Base-by-base conservation (phyloP, 2,329 filamentous ascomycete genomes). In the Trichoderma atrobrunneum region DNA sequence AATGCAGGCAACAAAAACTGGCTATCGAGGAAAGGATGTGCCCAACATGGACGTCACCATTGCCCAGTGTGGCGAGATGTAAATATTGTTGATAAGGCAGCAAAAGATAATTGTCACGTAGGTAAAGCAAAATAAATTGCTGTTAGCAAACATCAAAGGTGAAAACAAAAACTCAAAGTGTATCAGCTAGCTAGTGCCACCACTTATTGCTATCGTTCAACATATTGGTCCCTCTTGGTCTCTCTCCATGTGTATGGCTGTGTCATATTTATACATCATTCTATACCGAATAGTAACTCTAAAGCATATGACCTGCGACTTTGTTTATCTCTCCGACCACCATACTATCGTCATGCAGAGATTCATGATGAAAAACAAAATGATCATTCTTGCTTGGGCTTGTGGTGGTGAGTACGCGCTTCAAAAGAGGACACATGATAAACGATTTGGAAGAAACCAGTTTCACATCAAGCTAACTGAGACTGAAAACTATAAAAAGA, bases 11-110 rank as follows among this genome's bases (percentile, higher is more conserved):
- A 96, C 93, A 36, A 92, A 95, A 81, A 96, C 93, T 11, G 93
- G 91, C 4, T 88, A 89, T 75, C 84, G 87, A 39, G 89, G 88
- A 65, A 89, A 92, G 80, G 95, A 98, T 79, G 89, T 92, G 79
- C 96, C 95, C 4, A 92, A 92, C 76, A 85, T 95, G 80, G 95
- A 98, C 79, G 91, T 98, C 3, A 88, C 90, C 16, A 91, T 99
- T 78, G 86, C 90, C 11, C 91, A 97, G 84, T 98, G 95, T 79
- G 96, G 96, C 34, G 94, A 98, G 87, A 97, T 98, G 94, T 98
- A 70, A 32, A 34, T 24, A 26, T 11, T 32, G 48, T n/a, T 24
- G 48, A 6, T 11, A 51, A 21, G 21, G 11, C 11, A 24, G 48
- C 21, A 54, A 54, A 21, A 54, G 48, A 14, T 24, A 54, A 21